Evolutionary conservation across 495 filamentous ascomycete genomes (phyloP).

Genomic region (Talaromyces thailandensis): DNA sequence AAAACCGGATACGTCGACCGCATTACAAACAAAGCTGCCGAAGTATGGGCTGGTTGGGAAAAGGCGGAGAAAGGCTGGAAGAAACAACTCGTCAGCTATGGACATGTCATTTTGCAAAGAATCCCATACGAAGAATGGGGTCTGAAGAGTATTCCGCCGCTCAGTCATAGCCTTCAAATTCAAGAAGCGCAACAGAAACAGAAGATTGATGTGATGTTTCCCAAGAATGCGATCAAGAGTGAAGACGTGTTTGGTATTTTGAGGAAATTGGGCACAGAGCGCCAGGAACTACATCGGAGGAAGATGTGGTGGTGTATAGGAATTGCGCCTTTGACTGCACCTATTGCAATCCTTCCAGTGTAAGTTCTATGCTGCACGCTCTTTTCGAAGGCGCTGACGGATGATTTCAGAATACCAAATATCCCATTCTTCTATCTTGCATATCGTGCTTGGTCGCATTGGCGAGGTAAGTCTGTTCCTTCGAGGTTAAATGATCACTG

Average conservation of each 20-base stretch:
- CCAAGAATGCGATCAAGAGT: constrained; percentile 54
- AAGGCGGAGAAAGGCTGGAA: constrained; percentile 79
- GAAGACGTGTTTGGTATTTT: constrained; percentile 53
- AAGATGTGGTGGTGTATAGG: constrained; percentile 72
- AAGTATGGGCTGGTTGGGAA: constrained; percentile 82
- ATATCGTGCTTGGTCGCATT: constrained; percentile 70
- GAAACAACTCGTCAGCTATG: constrained; percentile 71
- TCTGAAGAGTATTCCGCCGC: constrained; percentile 83
- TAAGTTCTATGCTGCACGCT: constrained; percentile 25
- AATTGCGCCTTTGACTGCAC: constrained; percentile 75
- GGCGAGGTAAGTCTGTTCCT: constrained; percentile 40
- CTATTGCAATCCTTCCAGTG: constrained; percentile 77
- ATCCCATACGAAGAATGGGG: constrained; percentile 98
- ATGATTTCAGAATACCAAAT: constrained; percentile 65
- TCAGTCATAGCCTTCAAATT: constrained; percentile 55
- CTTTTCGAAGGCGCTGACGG: background rate
- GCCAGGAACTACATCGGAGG: constrained; percentile 65
- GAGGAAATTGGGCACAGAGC: constrained; percentile 59
- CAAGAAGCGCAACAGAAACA: constrained; percentile 54
- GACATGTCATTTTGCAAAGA: constrained; percentile 73
- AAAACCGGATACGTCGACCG: constrained; percentile 50
- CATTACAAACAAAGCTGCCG: constrained; percentile 55
- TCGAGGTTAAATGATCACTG: background rate
- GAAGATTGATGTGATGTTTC: constrained; percentile 71
- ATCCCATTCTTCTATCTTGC: constrained; percentile 95